Base-by-base conservation (phyloP, 1,139 yeast species). In the Pichia sp. region DNA sequence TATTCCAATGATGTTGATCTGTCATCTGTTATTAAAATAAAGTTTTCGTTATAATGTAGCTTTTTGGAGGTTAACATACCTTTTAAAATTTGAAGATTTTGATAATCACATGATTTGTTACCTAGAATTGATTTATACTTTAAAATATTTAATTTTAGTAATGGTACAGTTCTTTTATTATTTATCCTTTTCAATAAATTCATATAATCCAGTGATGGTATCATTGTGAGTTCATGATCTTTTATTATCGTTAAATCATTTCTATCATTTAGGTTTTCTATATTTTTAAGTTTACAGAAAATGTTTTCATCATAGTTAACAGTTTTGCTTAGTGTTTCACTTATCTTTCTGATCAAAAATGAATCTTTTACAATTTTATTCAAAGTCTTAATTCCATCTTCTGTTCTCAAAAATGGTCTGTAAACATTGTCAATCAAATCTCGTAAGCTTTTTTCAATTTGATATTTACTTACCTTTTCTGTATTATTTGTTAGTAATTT, bases 1-100 rank as follows among this genome's bases (percentile, higher is more conserved):
- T 60, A 60, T 29, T 60, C 63, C 25, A 60, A 45, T 1, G 63
- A 59, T 2, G 59, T 52, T 10, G 57, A 53, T 38, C 58, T 49
- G 28, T 60, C 62, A 28, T 42, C 53, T 0, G 63, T 60, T 22
- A 61, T 11, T 3, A 61, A 49, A n/a, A 61, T 48, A 33, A 58
- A 59, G 39, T 51, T 56, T 16, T 54, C 55, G 38, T 52, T 57
- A 19, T 41, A 42, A 41, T 50, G 54, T 4, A 51, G 16, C 7
- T 55, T 47, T 5, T 47, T 48, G 0, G 45, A 33, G 8, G 43
- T 22, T 27, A 54, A 39, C 16, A 53, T 33, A 10, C 46, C 43
- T 41, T 50, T 48, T 9, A 61, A 39, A 18, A 33, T 45, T 28
- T 60, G 54, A 8, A 60, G 25, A 42, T 60, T 61, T 19, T 53